Evolutionary conservation across 805 yeast genomes (phyloP), one percentile per base, ranked within the genome.

Genomic region (Yamadazyma endophytica): DNA sequence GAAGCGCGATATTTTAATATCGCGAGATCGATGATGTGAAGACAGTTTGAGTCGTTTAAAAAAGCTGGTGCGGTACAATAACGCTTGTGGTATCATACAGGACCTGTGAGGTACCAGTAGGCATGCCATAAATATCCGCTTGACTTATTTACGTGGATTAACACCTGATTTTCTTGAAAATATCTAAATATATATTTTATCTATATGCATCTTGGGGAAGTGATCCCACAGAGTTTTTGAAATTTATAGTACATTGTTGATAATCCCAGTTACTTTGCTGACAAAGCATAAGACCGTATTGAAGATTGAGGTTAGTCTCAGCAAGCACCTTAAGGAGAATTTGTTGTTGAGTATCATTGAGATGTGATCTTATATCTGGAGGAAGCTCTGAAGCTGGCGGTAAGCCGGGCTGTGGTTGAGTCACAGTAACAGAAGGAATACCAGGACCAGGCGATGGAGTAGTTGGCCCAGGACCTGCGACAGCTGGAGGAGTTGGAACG

Each of bases 181-280:
- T n/a, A n/a, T n/a, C 6, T 28, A 22, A 21, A 28, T 19, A 24
- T 22, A 23, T 8, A 29, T 14, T 4, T 24, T 24, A 38, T 13
- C 36, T 28, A 36, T 49, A 66, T 1, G 73, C 73, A 14, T 64
- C 69, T 13, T 61, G 52, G 4, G 73, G 73, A 26, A 66, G 54
- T 3, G 67, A 73, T 6, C 65, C 66, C n/a, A 68, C 71, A 21
- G 86, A 81, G 43, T 73, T 77, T 43, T 77, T 73, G 58, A 90
- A 90, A 34, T 84, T 79, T 26, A 68, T 69, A 9, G 76, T 61
- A 17, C 96, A 89, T 32, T 64, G 69, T 17, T 75, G 77, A 44
- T 76, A 79, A 54, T 84, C 82, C 89, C 94, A 89, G 33, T 75
- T 71, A 48, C 95, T 86, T 55, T 88, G 96, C 52, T 87, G 88